Evolutionary conservation across 1,284 basidiomycete species (phyloP).

Genomic region (Ganoderma leucocontextum): DNA sequence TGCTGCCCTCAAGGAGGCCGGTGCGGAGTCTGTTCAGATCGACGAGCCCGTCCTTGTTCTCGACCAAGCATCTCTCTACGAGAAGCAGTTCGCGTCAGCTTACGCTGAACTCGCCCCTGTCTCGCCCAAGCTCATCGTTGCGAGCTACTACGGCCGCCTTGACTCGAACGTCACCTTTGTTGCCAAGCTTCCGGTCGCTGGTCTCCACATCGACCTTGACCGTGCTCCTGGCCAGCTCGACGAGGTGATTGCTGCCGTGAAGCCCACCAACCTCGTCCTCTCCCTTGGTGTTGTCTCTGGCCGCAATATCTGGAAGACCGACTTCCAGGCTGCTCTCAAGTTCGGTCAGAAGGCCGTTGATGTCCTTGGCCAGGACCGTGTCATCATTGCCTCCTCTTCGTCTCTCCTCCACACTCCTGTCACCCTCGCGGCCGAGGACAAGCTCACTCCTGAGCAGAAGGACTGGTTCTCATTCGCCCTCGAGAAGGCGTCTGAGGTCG

Average conservation of each 20-base stretch:
- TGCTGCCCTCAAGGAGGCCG: conserved; percentile 90
- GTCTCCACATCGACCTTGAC: conserved; percentile 97
- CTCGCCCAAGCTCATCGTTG: conserved; percentile 91
- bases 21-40: conserved; percentile 94
- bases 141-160: conserved; percentile 97
- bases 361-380: conserved; percentile 85
- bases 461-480: conserved; percentile 99
- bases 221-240: conserved; percentile 94
- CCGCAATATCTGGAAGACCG: conserved; percentile 99
- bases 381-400: conserved; percentile 95
- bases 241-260: conserved; percentile 84
- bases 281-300: conserved; percentile 98
- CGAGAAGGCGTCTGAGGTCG: conserved; percentile 96
- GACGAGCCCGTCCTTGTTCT: conserved; percentile 98
- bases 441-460: conserved; percentile 90
- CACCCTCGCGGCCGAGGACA: conserved; percentile 92
- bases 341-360: conserved; percentile 88
- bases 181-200: conserved; percentile 92
- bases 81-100: conserved; percentile 83
- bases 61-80: conserved; percentile 84
- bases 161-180: conserved; percentile 92
- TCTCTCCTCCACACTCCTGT: conserved; percentile 99
- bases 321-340: conserved; percentile 87
- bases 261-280: conserved; percentile 82
- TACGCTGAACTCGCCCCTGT: conserved; percentile 87